Base-by-base conservation (phyloP, 225 moss, liverwort and hornwort genomes). In the Climacium dendroides region DNA sequence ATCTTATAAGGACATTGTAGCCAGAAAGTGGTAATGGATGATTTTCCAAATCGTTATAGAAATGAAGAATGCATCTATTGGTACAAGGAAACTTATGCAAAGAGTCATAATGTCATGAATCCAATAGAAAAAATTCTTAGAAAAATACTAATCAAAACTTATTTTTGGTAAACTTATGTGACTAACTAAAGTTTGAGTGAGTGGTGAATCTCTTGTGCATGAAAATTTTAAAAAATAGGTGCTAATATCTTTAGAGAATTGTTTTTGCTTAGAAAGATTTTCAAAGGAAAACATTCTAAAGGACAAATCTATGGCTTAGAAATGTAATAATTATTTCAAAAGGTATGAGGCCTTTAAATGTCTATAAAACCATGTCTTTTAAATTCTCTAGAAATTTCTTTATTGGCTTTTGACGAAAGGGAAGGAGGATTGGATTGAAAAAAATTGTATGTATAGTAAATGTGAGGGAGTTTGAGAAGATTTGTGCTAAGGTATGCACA, bases 1-100 rank as follows among this genome's bases (percentile, higher is more conserved):
- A 41, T 1, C 13, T 4, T 39, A 14, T 24, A 24, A 39, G 4
- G 39, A 14, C 8, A 7, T 5, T 39, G 2, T 0, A 39, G 0
- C 5, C 2, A 24, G 14, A 69, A 69, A 32, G 8, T 69, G 1
- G 0, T 13, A 0, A 39, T 23, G 13, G 4, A 39, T 24, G 13
- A 39, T 8, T 37, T 67, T 13, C 22, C 4, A 67, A 13, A 23
- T 39, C 23, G 20, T 22, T 66, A 0, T 23, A 37, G 7, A n/a
- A 67, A 67, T 23, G 7, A 67, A 12, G 7, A 67, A 37, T 67
- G 67, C 7, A n/a, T 4, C 12, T 37, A 23, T 23, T 67, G 7
- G 37, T 37, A 0, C 2, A 12, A 4, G 0, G 12, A 66, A 11
- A 4, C 14, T 24, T 24, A 13, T 39, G 9, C 14, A 24, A 69